A percentile compares a stretch with the other conserved stretches of the same genome.
Conservation (phyloP, 2,329 filamentous ascomycete species). For the Pochonia chlamydosporia region DNA sequence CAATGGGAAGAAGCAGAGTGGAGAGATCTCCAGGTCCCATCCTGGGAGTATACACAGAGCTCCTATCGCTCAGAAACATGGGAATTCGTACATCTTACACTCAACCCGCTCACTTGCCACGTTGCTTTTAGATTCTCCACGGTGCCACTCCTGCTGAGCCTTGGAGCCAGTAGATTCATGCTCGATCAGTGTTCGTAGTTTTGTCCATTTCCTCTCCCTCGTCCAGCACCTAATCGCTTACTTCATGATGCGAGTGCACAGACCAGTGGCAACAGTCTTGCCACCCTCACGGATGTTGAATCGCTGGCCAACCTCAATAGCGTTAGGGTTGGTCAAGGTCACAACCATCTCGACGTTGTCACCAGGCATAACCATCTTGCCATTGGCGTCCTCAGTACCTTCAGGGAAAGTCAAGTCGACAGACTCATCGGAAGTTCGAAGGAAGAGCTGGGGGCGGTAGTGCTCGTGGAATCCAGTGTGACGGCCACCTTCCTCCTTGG, state of each 20-base stretch:
- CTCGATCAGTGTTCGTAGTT: not conserved
- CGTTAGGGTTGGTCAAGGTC: slow-evolving; percentile 77
- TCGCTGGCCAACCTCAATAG: slow-evolving; percentile 85
- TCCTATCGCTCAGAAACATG: slow-evolving; percentile 21
- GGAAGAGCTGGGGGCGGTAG: slow-evolving; percentile 94
- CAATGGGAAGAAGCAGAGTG: slow-evolving; percentile 34
- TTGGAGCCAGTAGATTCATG: not conserved
- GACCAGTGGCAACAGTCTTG: slow-evolving; percentile 77
- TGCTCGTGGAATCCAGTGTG: slow-evolving; percentile 94
- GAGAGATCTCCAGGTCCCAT: slow-evolving; percentile 29
- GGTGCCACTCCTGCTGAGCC: not conserved
- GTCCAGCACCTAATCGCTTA: slow-evolving; percentile 27
- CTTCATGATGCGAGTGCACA: slow-evolving; percentile 68
- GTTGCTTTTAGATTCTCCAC: slow-evolving; percentile 5
- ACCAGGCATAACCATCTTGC: slow-evolving; percentile 92
- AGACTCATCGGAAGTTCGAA: slow-evolving; percentile 82
- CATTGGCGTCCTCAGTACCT: slow-evolving; percentile 62
- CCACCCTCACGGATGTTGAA: slow-evolving; percentile 99
- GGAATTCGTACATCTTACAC: slow-evolving; percentile 12
- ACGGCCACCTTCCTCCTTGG: slow-evolving; percentile 95
- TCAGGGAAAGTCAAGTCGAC: slow-evolving; percentile 83
- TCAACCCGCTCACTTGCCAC: slow-evolving; percentile 6
- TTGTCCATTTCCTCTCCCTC: not conserved
- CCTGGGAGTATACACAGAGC: slow-evolving; percentile 33
- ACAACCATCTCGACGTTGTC: slow-evolving; percentile 98